Evolutionary conservation across 352 stramenopile genomes (phyloP), one percentile per base, ranked within the genome.

Genomic region (Globisporangium nagaii): DNA sequence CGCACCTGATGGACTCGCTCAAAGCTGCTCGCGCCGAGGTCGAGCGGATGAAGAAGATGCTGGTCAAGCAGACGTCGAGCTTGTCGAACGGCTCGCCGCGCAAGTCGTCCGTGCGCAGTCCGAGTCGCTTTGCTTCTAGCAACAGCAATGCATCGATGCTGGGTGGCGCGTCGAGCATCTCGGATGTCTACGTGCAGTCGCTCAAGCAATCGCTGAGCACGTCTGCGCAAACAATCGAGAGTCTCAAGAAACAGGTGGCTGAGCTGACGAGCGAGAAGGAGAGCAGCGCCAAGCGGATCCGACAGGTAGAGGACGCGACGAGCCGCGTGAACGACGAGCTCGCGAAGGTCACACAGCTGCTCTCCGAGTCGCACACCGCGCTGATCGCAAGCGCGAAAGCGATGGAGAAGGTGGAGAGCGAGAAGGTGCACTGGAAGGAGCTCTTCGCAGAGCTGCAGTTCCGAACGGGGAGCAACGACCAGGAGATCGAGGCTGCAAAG

Each of bases 41-140:
- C 3, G 75, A 79, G 20, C 73, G 75, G 8, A 36, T 87, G 30
- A 79, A 79, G 35, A 83, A 79, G 52, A 72, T 79, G 19, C 54
- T 89, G 19, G 40, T 71, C 10, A 71, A 65, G 20, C 61, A 60
- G 11, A 64, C 45, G 4, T 22, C 35, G 15, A 50, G 2, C 20
- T 35, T 24, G 4, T 10, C 34, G 15, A 40, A 27, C 37, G 41
- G 55, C 19, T 19, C 47, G 17, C 30, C 49, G 22, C 57, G 69
- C 15, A 56, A 47, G 15, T 65, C 56, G 17, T 54, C 39, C 6
- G 43, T 24, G 10, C 40, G 37, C 25, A 52, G 54, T 31, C 44
- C 20, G 19, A 53, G 43, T 8, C 54, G 36, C 32, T 43, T 53
- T 20, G 28, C 28, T 19, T 37, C 39, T 6, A 22, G n/a, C 7